Conservation (phyloP, 352 stramenopile genomes). For the Globisporangium nunn region DNA sequence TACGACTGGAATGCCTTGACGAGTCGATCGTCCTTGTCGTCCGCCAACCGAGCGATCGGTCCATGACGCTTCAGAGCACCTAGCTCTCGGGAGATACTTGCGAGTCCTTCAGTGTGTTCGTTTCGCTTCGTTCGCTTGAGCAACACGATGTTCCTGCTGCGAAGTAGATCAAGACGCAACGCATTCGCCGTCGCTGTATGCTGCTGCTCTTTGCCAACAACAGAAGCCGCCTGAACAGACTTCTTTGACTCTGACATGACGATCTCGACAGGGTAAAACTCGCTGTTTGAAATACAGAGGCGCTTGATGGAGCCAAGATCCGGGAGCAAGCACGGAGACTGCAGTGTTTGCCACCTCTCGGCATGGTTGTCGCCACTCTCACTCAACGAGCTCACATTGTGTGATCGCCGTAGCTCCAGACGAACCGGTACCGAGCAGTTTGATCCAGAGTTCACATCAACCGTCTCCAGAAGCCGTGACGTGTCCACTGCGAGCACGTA, state of each 20-base stretch:
- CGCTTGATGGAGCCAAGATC: slow-evolving; percentile 49
- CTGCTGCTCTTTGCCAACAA: neutral
- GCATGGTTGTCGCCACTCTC: neutral
- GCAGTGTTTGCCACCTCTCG: slow-evolving; percentile 20
- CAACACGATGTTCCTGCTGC: slow-evolving; percentile 49
- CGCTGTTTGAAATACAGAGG: slow-evolving; percentile 33
- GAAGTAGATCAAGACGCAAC: slow-evolving; percentile 45
- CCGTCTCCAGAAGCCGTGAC: slow-evolving; percentile 57
- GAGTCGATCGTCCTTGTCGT: slow-evolving; percentile 21
- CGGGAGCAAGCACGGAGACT: slow-evolving; percentile 65
- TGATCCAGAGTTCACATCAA: slow-evolving; percentile 57
- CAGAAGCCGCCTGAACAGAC: neutral
- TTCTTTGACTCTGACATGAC: slow-evolving; percentile 12
- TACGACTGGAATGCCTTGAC: slow-evolving; percentile 25
- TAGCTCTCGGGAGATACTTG: slow-evolving; percentile 15
- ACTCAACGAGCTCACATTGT: neutral
- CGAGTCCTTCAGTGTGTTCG: slow-evolving; percentile 8
- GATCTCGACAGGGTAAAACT: slow-evolving; percentile 76
- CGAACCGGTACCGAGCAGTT: slow-evolving; percentile 40
- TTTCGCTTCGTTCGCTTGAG: slow-evolving; percentile 39
- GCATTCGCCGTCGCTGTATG: slow-evolving; percentile 47
- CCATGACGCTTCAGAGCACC: slow-evolving; percentile 8
- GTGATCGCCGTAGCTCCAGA: slow-evolving; percentile 25
- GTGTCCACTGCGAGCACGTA: slow-evolving; percentile 84
- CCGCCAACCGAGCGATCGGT: neutral